Conservation (phyloP, 495 filamentous ascomycete species). For the Emericellopsis terricola region DNA sequence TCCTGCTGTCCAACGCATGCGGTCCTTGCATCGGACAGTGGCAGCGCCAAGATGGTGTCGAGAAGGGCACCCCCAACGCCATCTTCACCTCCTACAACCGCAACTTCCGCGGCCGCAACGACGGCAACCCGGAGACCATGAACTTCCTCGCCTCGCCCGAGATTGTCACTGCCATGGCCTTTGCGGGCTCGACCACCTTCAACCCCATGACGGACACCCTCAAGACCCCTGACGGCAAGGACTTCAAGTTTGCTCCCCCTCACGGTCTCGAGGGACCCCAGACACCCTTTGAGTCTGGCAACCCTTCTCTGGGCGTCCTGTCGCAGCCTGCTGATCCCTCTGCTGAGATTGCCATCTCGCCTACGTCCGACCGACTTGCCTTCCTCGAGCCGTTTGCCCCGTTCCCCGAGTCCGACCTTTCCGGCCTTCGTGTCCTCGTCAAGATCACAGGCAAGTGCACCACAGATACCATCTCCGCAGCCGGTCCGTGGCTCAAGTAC, state of each 20-base stretch:
- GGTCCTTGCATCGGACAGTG: conserved; percentile 93
- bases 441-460: conserved; percentile 96
- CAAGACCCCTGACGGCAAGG: conserved; percentile 57
- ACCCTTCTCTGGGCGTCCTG: conserved; percentile 54
- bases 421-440: conserved; percentile 62
- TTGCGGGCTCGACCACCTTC: conserved; percentile 83
- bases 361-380: conserved; percentile 73
- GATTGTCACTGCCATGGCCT: conserved; percentile 88
- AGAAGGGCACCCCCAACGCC: conserved; percentile 77
- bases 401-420: conserved; percentile 62
- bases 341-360: conserved; percentile 55
- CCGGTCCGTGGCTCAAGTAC: conserved; percentile 96
- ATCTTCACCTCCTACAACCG: conserved; percentile 97
- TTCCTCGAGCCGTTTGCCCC: conserved; percentile 78
- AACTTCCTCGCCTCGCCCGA: conserved; percentile 96
- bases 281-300: conserved; percentile 64
- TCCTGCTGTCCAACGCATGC: conserved; percentile 86
- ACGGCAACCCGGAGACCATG: conserved; percentile 91
- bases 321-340: conserved; percentile 47
- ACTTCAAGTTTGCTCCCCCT: conserved; percentile 77
- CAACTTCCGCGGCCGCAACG: conserved; percentile 94
- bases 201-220: conserved; percentile 86
- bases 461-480: conserved; percentile 94
- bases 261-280: conserved; percentile 58
- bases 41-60: conserved; percentile 71